Conservation (phyloP, 2,329 filamentous ascomycete species). For the Proliferodiscus dingleyae region DNA sequence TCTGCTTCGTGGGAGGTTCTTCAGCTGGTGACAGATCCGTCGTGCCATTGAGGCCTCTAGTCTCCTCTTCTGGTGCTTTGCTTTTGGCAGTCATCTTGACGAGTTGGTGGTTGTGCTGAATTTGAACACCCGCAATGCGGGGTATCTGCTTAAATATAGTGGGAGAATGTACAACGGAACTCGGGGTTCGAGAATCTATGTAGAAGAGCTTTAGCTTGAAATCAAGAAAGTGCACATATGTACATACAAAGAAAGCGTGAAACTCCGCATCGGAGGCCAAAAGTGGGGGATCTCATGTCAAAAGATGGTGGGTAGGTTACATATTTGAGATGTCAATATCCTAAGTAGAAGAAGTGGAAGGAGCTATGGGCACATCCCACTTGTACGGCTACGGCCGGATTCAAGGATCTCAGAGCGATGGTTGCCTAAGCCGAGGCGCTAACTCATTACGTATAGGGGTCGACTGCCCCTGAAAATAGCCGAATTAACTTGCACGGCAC, state of each 20-base stretch:
- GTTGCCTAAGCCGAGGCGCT: no score
- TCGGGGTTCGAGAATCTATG: background rate
- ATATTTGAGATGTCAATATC: background rate
- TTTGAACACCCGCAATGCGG: background rate
- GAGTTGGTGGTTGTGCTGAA: background rate
- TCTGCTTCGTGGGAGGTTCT: slow-evolving; percentile 15
- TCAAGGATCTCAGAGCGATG: no score
- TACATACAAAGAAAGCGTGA: no score
- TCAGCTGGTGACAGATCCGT: slow-evolving; percentile 8
- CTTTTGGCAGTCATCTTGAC: background rate
- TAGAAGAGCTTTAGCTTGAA: background rate
- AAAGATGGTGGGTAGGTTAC: background rate
- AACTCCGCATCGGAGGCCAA: background rate
- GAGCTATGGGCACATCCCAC: no score
- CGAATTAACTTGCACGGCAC: no score
- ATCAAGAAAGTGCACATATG: no score
- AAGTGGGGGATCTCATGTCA: background rate
- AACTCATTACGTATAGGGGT: no score
- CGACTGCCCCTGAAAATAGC: no score
- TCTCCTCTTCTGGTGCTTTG: background rate
- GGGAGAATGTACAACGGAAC: background rate
- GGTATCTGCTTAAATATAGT: background rate
- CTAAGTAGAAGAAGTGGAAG: no score
- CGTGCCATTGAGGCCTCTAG: slow-evolving; percentile 13
- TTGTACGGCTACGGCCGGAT: no score